Evolutionary conservation across 2,329 filamentous ascomycete genomes (phyloP), one percentile per base, ranked within the genome.

Genomic region (Botrytis tulipae): DNA sequence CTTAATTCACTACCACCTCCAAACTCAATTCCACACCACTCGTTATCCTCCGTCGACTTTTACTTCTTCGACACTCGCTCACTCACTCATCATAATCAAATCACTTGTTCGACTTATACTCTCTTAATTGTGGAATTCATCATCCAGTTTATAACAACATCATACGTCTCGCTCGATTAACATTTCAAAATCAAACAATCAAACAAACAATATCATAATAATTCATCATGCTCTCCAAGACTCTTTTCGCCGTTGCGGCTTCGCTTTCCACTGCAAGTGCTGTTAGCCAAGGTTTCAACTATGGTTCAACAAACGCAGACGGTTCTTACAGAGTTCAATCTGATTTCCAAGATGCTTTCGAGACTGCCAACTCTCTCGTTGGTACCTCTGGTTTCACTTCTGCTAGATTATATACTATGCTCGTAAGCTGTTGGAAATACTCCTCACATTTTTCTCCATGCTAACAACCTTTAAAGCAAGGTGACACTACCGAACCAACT

Each of bases 301-400:
- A 78, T 88, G 92, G 83, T 93, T 93, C 86, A 88, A 86, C 76
- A 74, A 89, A 90, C 80, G 87, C 85, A 66, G 87, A 89, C 78
- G 87, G 90, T 67, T 82, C 86, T 48, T 82, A 86, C 80, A 92
- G 92, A 84, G 78, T 79, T 71, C 87, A 92, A 79, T 78, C 85
- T 20, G 90, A 93, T 80, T 95, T 91, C 81, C 87, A 92, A 82
- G 83, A 85, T 75, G 89, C 92, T 81, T 94, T 95, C 86, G 89
- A 85, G 71, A 84, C 86, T 4, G 91, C 92, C 42, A 86, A 89
- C 77, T 84, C 84, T 69, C 88, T 95, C 25, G 84, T 86, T 35
- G 91, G 90, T 62, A 90, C 91, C 71, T 83, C 85, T 35, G 89
- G 89, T 70, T 93, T 92, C 85, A 92, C 84, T 78, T 90, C 88